A percentile compares a stretch with the other conserved stretches of the same genome.
phyloP scores from a whole-genome alignment of 441 rosid genomes.

The Gossypium lobatum region DNA sequence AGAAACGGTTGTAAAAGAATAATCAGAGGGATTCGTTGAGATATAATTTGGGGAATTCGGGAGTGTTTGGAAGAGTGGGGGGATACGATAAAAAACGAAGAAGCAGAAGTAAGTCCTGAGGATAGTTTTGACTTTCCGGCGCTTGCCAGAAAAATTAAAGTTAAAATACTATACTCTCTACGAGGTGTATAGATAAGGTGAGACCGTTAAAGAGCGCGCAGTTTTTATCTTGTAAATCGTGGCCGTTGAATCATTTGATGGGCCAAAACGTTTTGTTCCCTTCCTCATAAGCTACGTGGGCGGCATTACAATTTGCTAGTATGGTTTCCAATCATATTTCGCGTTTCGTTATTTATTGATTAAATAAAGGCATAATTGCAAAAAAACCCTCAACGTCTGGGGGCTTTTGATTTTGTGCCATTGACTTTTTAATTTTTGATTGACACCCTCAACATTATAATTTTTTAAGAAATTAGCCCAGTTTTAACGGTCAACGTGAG shows the following conservation, averaged over 20 bases:
- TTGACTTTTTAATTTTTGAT: too few species aligned
- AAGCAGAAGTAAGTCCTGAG: neutral
- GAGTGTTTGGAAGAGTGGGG: neutral
- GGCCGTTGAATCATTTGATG: neutral
- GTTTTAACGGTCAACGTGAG: too few species aligned
- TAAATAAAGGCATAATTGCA: too few species aligned
- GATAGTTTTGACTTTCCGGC: neutral
- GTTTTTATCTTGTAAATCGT: neutral
- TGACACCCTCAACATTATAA: too few species aligned
- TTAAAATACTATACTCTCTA: neutral
- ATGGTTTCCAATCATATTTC: too few species aligned
- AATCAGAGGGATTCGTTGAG: neutral
- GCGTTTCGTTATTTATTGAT: too few species aligned
- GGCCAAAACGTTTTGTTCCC: neutral
- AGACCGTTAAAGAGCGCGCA: neutral
- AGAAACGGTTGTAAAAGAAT: neutral
- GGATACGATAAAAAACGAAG: neutral
- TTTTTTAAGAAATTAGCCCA: too few species aligned
- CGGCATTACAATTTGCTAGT: neutral
- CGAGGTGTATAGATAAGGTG: neutral
- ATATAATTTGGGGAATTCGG: neutral
- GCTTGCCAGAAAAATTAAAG: too few species aligned
- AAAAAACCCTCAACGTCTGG: too few species aligned
- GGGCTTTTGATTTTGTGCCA: too few species aligned
- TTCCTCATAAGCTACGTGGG: neutral